Base-by-base conservation (phyloP, 177 flowering plant species). In the Vitis hybrid region DNA sequence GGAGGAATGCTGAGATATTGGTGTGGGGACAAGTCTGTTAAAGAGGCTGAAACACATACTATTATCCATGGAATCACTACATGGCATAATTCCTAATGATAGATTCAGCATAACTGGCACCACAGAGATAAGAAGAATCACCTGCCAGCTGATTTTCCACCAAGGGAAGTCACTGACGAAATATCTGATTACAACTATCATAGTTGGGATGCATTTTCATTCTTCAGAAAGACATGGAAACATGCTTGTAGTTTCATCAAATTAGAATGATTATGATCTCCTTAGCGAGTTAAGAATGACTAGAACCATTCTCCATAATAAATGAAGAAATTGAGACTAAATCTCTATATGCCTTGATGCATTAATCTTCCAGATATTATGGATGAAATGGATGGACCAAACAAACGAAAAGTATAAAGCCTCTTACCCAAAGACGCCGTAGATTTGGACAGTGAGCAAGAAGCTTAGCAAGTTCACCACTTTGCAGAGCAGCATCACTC, bases 361-460 rank as follows among this genome's bases (percentile, higher is more conserved):
- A 12, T 54, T 14, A 15, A 15, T 54, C 18, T 57, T 17, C 60
- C 5, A 18, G 30, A 18, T 40, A 40, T 40, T 4, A 40, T 40
- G 45, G 23, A 71, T 15, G 15, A 71, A 64, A 61, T 30, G 11
- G 69, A 4, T 10, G 5, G 18, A 12, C 19, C 3, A 45, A 12
- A 65, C 14, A 21, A 12, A 9, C 26, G 62, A 1, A 52, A 60
- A 30, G 6, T 40, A 4, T 5, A 40, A 40, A 40, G n/a, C 2
- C 18, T 50, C 78, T 68, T 78, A 87, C 90, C 90, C 88, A 87
- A 3, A 85, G 86, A 30, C 88, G 85, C 60, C 65, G 79, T 67
- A 87, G 78, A 57, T 52, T 59, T 15, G 83, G 80, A 49, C 88
- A 85, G 64, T 77, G 79, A 67, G 49, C 26, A 56, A 87, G 74